Conservation (phyloP, 2,329 filamentous ascomycete species). For the Colletotrichum kahawae region DNA sequence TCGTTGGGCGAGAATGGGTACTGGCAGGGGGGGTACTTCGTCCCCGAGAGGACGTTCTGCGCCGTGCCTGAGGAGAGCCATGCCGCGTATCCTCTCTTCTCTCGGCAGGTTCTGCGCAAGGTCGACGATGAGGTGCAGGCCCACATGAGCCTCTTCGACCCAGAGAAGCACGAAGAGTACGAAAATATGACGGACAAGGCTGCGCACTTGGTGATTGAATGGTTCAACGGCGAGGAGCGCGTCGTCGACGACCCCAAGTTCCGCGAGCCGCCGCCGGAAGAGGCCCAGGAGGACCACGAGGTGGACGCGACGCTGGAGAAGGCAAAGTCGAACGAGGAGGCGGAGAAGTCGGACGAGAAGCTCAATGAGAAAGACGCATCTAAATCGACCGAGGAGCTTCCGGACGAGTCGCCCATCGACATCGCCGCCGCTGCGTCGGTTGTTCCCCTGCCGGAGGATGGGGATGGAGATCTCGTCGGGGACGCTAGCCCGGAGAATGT, state of each 20-base stretch:
- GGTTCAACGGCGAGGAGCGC: constrained; percentile 55
- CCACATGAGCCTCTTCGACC: constrained; percentile 71
- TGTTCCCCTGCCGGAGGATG: constrained; percentile 50
- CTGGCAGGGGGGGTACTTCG: constrained; percentile 64
- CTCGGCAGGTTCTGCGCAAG: constrained; percentile 65
- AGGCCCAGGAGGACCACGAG: constrained; percentile 31
- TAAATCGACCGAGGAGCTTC: constrained; percentile 27
- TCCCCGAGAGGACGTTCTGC: constrained; percentile 79
- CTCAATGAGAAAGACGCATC: constrained; percentile 18
- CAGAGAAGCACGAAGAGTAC: constrained; percentile 66
- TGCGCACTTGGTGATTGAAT: constrained; percentile 60
- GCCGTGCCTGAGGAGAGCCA: constrained; percentile 65
- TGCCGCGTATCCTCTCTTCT: constrained; percentile 45
- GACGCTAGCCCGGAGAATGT: constrained; percentile 37
- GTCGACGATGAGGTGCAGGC: constrained; percentile 74
- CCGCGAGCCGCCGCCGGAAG: constrained; percentile 41
- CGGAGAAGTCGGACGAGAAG: constrained; percentile 24
- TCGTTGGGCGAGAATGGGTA: constrained; percentile 75
- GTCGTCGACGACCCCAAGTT: constrained; percentile 53
- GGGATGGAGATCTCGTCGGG: constrained; percentile 35
- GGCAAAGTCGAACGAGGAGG: constrained; percentile 28
- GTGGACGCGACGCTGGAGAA: constrained; percentile 37
- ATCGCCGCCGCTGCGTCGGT: constrained; percentile 58
- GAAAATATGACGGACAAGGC: constrained; percentile 66
- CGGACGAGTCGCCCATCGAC: constrained; percentile 53